Conservation (phyloP, 768 basidiomycete species). For the Leccinum aurantiacum region DNA sequence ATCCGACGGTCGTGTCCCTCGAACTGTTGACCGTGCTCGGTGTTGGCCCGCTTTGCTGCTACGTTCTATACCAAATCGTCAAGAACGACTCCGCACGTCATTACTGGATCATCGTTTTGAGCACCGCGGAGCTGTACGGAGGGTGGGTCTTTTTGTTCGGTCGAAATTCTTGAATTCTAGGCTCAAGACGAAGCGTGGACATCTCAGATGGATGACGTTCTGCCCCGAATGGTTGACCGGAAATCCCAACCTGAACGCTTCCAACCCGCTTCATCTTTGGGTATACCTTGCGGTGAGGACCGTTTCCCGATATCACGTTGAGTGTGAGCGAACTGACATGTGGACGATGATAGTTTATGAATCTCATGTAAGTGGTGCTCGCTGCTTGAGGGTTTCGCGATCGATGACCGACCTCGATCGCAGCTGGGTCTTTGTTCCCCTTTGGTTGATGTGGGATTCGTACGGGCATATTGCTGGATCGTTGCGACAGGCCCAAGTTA, state of each 20-base stretch:
- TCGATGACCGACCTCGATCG: conserved; percentile 5
- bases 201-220: conserved; percentile 79
- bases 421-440: conserved; percentile 80
- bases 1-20: conserved; percentile 78
- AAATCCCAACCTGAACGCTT: conserved; percentile 68
- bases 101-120: conserved; percentile 73
- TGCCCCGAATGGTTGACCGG: conserved; percentile 84
- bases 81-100: conserved; percentile 59
- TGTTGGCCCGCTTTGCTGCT: conserved; percentile 72
- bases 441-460: conserved; percentile 77
- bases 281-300: conserved; percentile 74
- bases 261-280: conserved; percentile 72
- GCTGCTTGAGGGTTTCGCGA: background rate
- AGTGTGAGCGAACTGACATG: background rate
- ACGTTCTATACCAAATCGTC: conserved; percentile 64
- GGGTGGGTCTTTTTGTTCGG: conserved; percentile 44
- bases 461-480: conserved; percentile 66
- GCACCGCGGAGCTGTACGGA: conserved; percentile 77
- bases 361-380: conserved; percentile 56
- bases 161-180: background rate
- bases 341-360: conserved; percentile 62
- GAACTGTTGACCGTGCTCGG: conserved; percentile 79
- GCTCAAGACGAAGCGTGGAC: background rate
- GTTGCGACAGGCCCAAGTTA: conserved; percentile 44
- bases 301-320: background rate